Base-by-base conservation (phyloP, 2,329 filamentous ascomycete genomes). In the Pseudopyricularia cyperi region DNA sequence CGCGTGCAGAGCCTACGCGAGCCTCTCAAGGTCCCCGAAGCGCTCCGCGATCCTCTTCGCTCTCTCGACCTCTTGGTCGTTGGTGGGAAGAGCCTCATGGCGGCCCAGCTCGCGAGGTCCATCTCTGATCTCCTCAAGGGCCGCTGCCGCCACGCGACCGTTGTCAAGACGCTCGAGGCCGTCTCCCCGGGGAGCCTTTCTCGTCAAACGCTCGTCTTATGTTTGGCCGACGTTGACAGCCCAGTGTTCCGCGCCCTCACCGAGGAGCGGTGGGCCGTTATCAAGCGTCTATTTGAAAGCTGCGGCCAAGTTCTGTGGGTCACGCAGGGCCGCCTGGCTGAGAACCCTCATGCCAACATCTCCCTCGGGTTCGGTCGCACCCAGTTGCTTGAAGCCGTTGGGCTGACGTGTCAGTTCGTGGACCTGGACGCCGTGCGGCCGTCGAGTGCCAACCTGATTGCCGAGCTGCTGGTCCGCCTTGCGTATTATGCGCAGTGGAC, bases 181-280 rank as follows among this genome's bases (percentile, higher is more conserved):
- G 26, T 24, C 5, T 46, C 11, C 11, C 44, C 44, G 2, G 24
- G 44, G 19, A 11, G 26, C 44, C 11, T 26, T 17, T 26, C 22
- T 2, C 17, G n/a, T 7, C 39, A 22, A 17, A 22, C 39, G 17
- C n/a, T 26, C 39, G 61, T 65, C 17, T 7, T 46, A 12, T 22
- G 17, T n/a, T 17, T 46, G n/a, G 39, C 11, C 7, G 39, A 46
- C 24, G 17, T 46, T 12, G 39, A 46, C 7, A 12, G 8, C 17
- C 17, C 39, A 14, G 39, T 26, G 7, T 46, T 46, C 39, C 17
- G 15, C 7, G 39, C 7, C 17, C 17, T 46, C 9, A 46, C 39
- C 17, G 17, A 22, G 24, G 7, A 46, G 17, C 39, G 39, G 4
- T 46, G 39, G 39, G 8, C 7, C 5, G 7, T 9, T 7, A 22